Conservation (phyloP, 495 filamentous ascomycete genomes). For the Evansstolkia leycettana region DNA sequence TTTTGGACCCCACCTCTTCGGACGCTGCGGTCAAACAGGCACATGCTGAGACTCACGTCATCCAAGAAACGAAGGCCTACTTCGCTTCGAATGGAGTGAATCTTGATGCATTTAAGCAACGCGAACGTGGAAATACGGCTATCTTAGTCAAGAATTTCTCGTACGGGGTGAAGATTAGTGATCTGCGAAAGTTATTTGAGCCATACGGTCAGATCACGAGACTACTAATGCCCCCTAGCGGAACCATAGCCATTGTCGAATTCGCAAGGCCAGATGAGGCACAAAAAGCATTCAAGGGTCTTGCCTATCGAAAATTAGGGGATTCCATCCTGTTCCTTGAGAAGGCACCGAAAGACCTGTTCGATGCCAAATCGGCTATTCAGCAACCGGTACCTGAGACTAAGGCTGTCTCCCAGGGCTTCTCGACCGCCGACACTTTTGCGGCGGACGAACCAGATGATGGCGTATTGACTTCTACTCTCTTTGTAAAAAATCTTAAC, state of each 20-base stretch:
- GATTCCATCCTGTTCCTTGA: conserved; percentile 88
- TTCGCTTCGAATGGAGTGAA: conserved; percentile 80
- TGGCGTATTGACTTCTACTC: conserved; percentile 52
- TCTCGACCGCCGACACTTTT: conserved; percentile 45
- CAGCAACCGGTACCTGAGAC: conserved; percentile 16
- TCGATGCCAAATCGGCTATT: conserved; percentile 30
- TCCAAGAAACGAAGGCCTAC: conserved; percentile 90
- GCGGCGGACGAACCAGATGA: conserved; percentile 40
- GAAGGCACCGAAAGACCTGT: conserved; percentile 79
- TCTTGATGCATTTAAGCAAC: conserved; percentile 75
- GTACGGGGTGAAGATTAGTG: conserved; percentile 54
- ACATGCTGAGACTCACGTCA: conserved; percentile 89
- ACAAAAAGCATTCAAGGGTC: conserved; percentile 62
- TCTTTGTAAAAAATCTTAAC: conserved; percentile 88
- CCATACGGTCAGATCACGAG: conserved; percentile 53
- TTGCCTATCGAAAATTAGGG: conserved; percentile 83
- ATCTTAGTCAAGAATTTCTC: conserved; percentile 95
- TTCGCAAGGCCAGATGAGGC: conserved; percentile 67
- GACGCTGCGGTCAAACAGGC: conserved; percentile 93
- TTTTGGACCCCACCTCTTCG: conserved; percentile 86
- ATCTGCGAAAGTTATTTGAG: conserved; percentile 39
- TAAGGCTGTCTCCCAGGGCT: conserved; percentile 31
- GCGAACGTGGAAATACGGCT: conserved; percentile 69
- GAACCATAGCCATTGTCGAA: conserved; percentile 87
- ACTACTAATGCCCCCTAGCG: conserved; percentile 82